Evolutionary conservation across 1,284 basidiomycete genomes (phyloP), one percentile per base, ranked within the genome.

Genomic region (Austroboletus olivaceoglutinosus): DNA sequence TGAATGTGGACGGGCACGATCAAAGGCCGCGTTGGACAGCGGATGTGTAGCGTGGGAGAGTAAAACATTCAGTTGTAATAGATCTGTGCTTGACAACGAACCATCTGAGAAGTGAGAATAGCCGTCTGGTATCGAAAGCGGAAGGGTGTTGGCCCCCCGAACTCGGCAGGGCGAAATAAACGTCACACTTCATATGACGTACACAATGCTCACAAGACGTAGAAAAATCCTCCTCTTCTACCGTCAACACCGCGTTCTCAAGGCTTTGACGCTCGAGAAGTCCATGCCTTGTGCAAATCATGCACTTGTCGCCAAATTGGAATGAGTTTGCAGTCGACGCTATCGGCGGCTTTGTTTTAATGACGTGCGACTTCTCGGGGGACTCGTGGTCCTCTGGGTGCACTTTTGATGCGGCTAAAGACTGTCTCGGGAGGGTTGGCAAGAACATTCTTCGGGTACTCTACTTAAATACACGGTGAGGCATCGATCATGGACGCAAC

Each of bases 51-150:
- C 53, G 45, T 82, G 81, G 3, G 79, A 64, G n/a, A 90, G 74
- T 19, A 82, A 63, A 3, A 69, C 56, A 55, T 79, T 81, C 34
- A 91, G 65, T 4, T 82, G 80, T 0, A 76, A 75, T 4, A 90
- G 60, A 62, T 91, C 88, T 52, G 90, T 84, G 67, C 86, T 89
- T 0, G 82, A 87, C 61, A 86, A 79, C 0, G 86, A 89, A 22
- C 82, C 83, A 12, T 82, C 84, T 1, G 83, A 86, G 41, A 81
- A 68, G 0, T 79, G 78, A 0, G 86, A 78, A 6, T 75, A 85
- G 8, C 78, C 78, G 51, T 86, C 86, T 0, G 79, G 85, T 7
- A 73, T 64, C 1, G 83, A 84, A 6, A 89, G 72, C 0, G 87
- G 83, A 6, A 87, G 88, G 0, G 88, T 90, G 16, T 86, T 85